Conservation (phyloP, 1,139 yeast genomes). For the Suhomyces coccinellae region DNA sequence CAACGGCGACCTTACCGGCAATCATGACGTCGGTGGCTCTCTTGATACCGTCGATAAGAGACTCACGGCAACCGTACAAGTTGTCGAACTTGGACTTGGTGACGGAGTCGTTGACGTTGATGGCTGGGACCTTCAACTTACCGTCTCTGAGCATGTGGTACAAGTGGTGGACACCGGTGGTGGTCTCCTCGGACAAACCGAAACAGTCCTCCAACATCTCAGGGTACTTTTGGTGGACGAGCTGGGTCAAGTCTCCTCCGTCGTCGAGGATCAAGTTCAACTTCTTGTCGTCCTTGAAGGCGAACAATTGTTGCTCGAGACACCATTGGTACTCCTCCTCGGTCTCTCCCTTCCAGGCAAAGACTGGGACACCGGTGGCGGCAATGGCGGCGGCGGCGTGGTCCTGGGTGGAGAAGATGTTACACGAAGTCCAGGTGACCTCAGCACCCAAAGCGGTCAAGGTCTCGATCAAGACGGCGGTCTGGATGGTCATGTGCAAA, state of each 20-base stretch:
- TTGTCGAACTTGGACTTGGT: conserved; percentile 99
- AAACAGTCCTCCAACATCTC: conserved; percentile 93
- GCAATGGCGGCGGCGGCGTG: conserved; percentile 99
- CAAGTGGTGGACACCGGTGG: conserved; percentile 99
- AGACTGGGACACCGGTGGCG: conserved; percentile 98
- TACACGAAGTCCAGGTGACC: conserved; percentile 99
- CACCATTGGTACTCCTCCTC: conserved; percentile 99
- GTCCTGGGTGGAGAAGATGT: conserved; percentile 99
- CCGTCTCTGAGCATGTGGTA: conserved; percentile 94
- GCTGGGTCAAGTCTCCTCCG: conserved; percentile 98
- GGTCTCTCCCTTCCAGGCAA: conserved; percentile 99
- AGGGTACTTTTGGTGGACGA: conserved; percentile 98
- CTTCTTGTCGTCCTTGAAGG: conserved; percentile 95
- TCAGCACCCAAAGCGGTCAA: conserved; percentile 98
- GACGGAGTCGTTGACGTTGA: conserved; percentile 98
- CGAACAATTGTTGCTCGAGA: conserved; percentile 98
- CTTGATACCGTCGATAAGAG: conserved; percentile 97
- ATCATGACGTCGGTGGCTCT: conserved; percentile 99
- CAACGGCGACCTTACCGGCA: conserved; percentile 99
- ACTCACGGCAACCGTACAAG: conserved; percentile 99
- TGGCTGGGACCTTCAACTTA: conserved; percentile 96
- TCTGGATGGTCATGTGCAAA: conserved; percentile 99
- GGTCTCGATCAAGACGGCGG: conserved; percentile 98
- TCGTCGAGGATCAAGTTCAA: conserved; percentile 98
- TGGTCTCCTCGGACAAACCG: conserved; percentile 99